Evolutionary conservation across 345 rosid genomes (phyloP), one percentile per base, ranked within the genome.

Genomic region (Viola odorata): DNA sequence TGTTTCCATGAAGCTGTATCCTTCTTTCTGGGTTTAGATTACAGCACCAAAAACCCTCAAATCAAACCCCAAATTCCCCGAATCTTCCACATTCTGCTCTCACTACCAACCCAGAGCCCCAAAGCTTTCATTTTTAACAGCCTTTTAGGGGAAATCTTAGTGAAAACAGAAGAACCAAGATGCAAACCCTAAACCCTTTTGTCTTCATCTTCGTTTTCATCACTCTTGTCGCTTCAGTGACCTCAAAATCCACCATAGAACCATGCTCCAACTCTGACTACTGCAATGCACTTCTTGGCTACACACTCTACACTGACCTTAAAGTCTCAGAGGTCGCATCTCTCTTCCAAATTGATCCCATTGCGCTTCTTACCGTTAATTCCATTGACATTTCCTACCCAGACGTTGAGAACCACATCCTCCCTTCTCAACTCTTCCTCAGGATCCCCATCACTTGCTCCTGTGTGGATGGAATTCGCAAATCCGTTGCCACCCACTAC

Each of bases 301-400:
- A 92, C 86, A 86, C 90, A 0, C 95, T 92, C 68, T 87, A 89
- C 89, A 80, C 95, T 0, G 95, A 92, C 78, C 95, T 92, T 65
- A 92, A 89, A 57, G 96, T 89, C 48, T 71, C 91, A 41, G 96
- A 92, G 69, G 88, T 92, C 0, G 96, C 91, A 3, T 87, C 97
- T 3, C 96, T 92, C 73, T 92, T 92, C 80, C 92, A 89, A 72
- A 78, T 86, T 10, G 98, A 92, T 78, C 96, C 98, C 8, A 57
- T 82, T 62, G 63, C 97, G 5, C 48, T 92, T 53, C 87, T 92
- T 61, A 84, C 87, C 8, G 79, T 87, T 8, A 92, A 92, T 68
- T 80, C 98, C 74, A 87, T 92, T 70, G 91, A 85, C 65, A 85
- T 90, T 75, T 85, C 97, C 37, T 92, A 81, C 87, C 84, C 96